Percentiles rank a stretch among this genome's conserved stretches.
Evolutionary conservation across 352 stramenopile genomes (phyloP).

Genomic region (Globisporangium splendens): DNA sequence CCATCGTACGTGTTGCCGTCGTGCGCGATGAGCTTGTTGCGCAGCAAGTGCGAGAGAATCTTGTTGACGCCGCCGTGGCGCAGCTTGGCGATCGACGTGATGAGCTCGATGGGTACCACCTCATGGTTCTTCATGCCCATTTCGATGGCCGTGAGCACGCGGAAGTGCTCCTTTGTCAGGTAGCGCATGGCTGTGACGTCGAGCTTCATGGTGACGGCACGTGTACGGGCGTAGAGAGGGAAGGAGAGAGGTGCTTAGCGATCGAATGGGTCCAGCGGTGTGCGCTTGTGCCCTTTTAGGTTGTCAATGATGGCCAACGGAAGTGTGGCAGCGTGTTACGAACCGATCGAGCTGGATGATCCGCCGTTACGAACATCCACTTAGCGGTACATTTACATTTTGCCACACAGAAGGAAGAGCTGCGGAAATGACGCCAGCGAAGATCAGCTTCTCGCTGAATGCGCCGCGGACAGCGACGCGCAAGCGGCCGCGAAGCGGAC

Average conservation of each 20-base stretch:
- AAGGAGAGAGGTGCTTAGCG: background rate
- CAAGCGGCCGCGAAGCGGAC: constrained; percentile 5
- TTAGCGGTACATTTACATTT: background rate
- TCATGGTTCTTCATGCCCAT: constrained; percentile 99
- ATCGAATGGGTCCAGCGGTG: background rate
- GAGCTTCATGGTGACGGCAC: constrained; percentile 81
- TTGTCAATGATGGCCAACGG: constrained; percentile 13
- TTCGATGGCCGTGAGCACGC: constrained; percentile 98
- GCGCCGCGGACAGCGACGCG: constrained; percentile 20
- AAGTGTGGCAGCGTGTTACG: constrained; percentile 3
- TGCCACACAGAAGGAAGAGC: background rate
- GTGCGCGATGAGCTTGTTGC: constrained; percentile 98
- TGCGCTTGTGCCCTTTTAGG: constrained; percentile 7
- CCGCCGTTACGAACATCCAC: background rate
- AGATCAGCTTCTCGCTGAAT: constrained; percentile 29
- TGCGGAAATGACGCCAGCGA: constrained; percentile 8
- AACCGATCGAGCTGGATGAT: background rate
- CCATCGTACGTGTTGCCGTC: constrained; percentile 96
- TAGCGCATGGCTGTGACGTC: constrained; percentile 93
- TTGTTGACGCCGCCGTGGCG: constrained; percentile 97
- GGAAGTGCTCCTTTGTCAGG: constrained; percentile 95
- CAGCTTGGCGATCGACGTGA: constrained; percentile 95
- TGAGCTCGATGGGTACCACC: constrained; percentile 96
- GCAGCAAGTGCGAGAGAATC: constrained; percentile 94
- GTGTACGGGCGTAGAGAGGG: background rate